A percentile compares a stretch with the other conserved stretches of the same genome.
Evolutionary conservation across 441 rosid genomes (phyloP).

Genomic region (Gossypium davidsonii): DNA sequence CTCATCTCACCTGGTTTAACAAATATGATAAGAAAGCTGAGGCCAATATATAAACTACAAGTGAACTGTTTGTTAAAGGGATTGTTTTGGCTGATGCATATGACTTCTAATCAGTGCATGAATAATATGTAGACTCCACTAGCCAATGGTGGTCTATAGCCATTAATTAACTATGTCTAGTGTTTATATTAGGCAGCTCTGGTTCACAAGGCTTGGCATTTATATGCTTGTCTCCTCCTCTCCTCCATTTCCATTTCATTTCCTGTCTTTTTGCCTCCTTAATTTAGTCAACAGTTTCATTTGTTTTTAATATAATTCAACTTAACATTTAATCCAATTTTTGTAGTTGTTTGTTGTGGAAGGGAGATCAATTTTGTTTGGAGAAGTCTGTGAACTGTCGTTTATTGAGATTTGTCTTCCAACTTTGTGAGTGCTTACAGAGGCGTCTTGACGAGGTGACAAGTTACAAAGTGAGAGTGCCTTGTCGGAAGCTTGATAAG

Average conservation of each 20-base stretch:
- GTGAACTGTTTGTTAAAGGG: slow-evolving; percentile 9
- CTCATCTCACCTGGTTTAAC: slow-evolving; percentile 8
- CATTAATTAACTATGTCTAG: background rate
- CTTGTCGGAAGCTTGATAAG: too few species aligned
- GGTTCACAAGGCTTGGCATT: background rate
- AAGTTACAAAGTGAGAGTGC: too few species aligned
- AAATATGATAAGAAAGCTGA: slow-evolving; percentile 2
- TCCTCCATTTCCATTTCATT: background rate
- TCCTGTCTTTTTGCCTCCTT: background rate
- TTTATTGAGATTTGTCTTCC: too few species aligned
- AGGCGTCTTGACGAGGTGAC: too few species aligned
- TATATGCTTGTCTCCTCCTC: background rate
- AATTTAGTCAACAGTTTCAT: background rate
- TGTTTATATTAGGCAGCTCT: background rate
- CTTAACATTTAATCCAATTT: background rate
- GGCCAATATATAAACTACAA: background rate
- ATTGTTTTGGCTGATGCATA: slow-evolving; percentile 17
- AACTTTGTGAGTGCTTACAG: too few species aligned
- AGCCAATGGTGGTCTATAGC: background rate
- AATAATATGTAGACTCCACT: background rate
- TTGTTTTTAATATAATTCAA: background rate
- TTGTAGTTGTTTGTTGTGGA: too few species aligned
- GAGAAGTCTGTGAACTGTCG: too few species aligned
- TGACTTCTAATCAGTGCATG: slow-evolving; percentile 14
- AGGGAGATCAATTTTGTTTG: too few species aligned